These are phyloP conservation scores for Cyphellophora attinorum DNA, from an alignment of 2,329 filamentous ascomycete genomes.

Conservation along the genomic window DNA sequence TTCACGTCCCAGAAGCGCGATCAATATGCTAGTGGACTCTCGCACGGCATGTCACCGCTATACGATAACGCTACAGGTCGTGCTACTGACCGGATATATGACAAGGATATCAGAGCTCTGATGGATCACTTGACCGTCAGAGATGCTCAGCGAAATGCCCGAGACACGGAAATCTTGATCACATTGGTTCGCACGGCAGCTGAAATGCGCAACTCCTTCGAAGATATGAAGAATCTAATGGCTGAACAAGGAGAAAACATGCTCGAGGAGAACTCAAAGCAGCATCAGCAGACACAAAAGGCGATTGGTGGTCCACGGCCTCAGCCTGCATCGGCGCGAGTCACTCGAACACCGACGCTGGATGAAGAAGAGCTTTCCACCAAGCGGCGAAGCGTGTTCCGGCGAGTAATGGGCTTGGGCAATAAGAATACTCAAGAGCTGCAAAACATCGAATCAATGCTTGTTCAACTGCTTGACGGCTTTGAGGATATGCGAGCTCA, in stretches of 20 bases:
- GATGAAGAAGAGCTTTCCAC: constrained; percentile 52
- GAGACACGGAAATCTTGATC: constrained; percentile 92
- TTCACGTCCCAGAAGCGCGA: constrained; percentile 53
- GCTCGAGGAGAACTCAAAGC: constrained; percentile 75
- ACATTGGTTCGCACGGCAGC: constrained; percentile 87
- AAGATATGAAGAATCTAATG: constrained; percentile 88
- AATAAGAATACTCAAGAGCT: constrained; percentile 82
- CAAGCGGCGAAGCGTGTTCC: constrained; percentile 91
- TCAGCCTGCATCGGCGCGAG: constrained; percentile 57
- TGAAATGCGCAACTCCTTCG: constrained; percentile 94
- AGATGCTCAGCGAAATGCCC: constrained; percentile 88
- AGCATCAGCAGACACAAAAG: constrained; percentile 77
- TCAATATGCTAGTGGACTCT: constrained; percentile 70
- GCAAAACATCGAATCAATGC: constrained; percentile 79
- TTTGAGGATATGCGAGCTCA: constrained; percentile 68
- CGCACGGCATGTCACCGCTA: constrained; percentile 85
- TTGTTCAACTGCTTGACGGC: constrained; percentile 83
- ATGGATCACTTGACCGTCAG: constrained; percentile 99
- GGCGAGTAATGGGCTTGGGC: constrained; percentile 82
- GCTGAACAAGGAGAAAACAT: constrained; percentile 83
- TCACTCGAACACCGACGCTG: constrained; percentile 36
- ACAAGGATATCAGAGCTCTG: constrained; percentile 88
- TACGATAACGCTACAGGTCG: constrained; percentile 84
- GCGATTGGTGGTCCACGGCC: constrained; percentile 79
- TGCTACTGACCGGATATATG: constrained; percentile 85